Evolutionary conservation across 192 early-diverging fungal genomes (phyloP), one percentile per base, ranked within the genome.

Genomic region (Backusella tarrabulga): DNA sequence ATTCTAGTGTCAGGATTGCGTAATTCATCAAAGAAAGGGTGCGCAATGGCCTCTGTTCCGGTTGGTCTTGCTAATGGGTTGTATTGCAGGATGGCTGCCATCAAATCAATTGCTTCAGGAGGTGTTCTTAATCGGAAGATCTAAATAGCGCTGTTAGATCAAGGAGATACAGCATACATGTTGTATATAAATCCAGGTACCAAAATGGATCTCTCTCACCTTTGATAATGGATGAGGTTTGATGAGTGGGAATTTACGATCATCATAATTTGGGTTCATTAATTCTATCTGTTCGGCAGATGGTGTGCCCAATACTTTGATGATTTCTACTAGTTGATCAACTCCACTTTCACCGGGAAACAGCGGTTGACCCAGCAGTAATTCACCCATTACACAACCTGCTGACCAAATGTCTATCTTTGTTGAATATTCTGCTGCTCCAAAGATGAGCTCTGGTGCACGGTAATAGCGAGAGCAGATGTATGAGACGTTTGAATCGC

Each of bases 321-420:
- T 99, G 79, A 99, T 99, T 84, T 99, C 97, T 34, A 99, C 98
- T 34, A 99, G 87, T 80, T 99, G 98, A 80, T 99, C 98, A 42
- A 99, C 97, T 63, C 97, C 95, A 71, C 94, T 96, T 85, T 98
- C 97, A 35, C 97, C 97, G 21, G 96, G 94, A 88, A 98, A 98
- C 68, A 98, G 82, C 12, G 97, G 97, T 79, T 94, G 93, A 46
- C 95, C 95, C 52, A 96, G 88, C 87, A 97, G 94, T 71, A 98
- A 87, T 87, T 98, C 97, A 8, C 94, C 96, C 94, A 97, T 96
- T 35, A 98, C 97, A 80, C 97, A 98, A 29, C 95, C 97, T 6
- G 94, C 91, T 11, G 97, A 98, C 97, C 97, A 98, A 54, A 97
- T 89, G 80, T 98, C 97, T 74, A 95, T 94, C 71, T 87, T 90